Base-by-base conservation (phyloP, 2,329 filamentous ascomycete genomes). In the Calonectria crousiana region DNA sequence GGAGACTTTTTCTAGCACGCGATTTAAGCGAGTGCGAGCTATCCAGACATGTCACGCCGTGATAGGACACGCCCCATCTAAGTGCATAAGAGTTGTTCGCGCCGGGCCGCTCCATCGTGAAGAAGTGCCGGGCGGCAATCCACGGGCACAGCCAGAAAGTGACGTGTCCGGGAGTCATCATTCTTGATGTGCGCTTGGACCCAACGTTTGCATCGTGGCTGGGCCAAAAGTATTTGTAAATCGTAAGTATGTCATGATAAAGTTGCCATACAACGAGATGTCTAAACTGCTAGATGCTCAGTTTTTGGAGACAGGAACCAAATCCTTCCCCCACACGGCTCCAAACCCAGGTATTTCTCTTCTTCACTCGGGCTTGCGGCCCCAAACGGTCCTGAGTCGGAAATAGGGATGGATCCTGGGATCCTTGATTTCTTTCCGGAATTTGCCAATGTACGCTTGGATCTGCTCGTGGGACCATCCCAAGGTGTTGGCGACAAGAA, bases 401-500 rank as follows among this genome's bases (percentile, higher is more conserved):
- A 81, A 80, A 58, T 81, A 82, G 0, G 77, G 70, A 52, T 83
- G 81, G 28, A 76, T 52, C 66, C 78, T 79, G 10, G 71, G 75
- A 16, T 76, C 72, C 2, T 79, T 74, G 14, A 83, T 70, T 62
- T 82, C 82, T 18, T 81, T 79, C n/a, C 81, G 81, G 13, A 85
- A 78, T 18, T 82, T 78, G 4, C 79, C 82, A 32, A 84, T 79
- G 49, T 83, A 85, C 10, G 81, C 78, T 9, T 81, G 72, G 1
- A 84, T 78, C 60, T 85, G 79, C 38, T 82, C 78, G 16, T 71
- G 74, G 4, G 77, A 76, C 84, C 84, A 85, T 13, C 83, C 83
- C 6, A 81, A 73, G 26, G 82, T 20, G 18, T 62, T 62, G 2
- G 62, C 58, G 32, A 66, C 68, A 34, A 75, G 69, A 16, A 28